Evolutionary conservation across 371 early-diverging fungal genomes (phyloP).

Genomic region (Actinomortierella ambigua): DNA sequence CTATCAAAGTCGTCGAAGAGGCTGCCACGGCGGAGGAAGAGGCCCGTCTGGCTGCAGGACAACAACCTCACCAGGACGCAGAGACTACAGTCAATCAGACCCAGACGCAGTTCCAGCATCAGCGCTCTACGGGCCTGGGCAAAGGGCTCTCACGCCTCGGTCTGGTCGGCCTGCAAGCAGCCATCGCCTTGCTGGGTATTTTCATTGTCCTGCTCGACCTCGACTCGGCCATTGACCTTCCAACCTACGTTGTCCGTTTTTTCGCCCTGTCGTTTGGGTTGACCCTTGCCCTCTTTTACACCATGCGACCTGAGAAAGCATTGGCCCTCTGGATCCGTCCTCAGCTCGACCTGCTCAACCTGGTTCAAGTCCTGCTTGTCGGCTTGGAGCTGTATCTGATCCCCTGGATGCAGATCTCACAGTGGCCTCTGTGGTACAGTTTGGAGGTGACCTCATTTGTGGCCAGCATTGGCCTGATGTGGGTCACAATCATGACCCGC

Average conservation of each 20-base stretch:
- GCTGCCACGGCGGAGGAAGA: conserved; percentile 5
- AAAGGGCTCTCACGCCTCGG: conserved; percentile 34
- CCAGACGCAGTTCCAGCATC: conserved; percentile 30
- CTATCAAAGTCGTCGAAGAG: conserved; percentile 16
- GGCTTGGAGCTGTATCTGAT: conserved; percentile 8
- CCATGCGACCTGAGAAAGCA: conserved; percentile 16
- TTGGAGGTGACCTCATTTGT: conserved; percentile 18
- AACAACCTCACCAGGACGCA: not conserved
- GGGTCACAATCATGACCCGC: conserved; percentile 23
- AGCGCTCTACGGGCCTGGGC: conserved; percentile 25
- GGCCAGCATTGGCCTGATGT: conserved; percentile 16
- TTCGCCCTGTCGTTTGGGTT: conserved; percentile 30
- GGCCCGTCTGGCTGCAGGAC: no score
- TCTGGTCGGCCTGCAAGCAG: conserved; percentile 30
- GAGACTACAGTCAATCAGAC: conserved; percentile 20
- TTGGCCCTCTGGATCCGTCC: conserved; percentile 41
- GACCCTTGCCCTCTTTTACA: conserved; percentile 19
- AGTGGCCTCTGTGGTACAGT: conserved; percentile 27
- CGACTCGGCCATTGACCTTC: conserved; percentile 6
- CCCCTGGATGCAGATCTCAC: not conserved
- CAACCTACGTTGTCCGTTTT: conserved; percentile 12
- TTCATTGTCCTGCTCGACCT: conserved; percentile 16
- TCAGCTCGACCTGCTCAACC: conserved; percentile 37
- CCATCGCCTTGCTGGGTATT: conserved; percentile 14
- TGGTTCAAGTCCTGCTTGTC: conserved; percentile 11